phyloP scores from a whole-genome alignment of 2,329 filamentous ascomycete species.

The Allantophomopsis lycopodina region DNA sequence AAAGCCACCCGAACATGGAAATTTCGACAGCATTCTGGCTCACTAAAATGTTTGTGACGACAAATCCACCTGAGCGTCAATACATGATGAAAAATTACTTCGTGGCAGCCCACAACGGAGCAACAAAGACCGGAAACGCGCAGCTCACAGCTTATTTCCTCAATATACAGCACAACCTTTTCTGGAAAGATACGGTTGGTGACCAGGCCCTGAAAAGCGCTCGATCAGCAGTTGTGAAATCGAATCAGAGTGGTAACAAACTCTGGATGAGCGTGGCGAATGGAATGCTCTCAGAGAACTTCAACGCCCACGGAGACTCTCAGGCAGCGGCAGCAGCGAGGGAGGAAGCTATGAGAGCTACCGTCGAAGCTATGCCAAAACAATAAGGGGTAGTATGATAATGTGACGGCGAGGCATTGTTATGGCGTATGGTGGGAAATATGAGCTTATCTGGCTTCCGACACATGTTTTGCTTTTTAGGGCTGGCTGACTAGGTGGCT shows the following conservation, averaged over 20 bases:
- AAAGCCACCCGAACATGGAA: constrained; percentile 56
- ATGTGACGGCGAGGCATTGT: too few relatives aligned
- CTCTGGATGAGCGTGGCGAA: constrained; percentile 73
- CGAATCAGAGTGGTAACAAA: constrained; percentile 54
- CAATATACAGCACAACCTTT: constrained; percentile 69
- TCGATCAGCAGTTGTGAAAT: constrained; percentile 53
- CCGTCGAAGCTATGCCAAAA: too few relatives aligned
- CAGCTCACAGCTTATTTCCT: constrained; percentile 75
- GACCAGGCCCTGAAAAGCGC: constrained; percentile 69
- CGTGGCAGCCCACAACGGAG: constrained; percentile 55
- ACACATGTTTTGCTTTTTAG: too few relatives aligned
- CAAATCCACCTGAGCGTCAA: constrained; percentile 49
- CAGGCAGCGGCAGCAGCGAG: constrained; percentile 31
- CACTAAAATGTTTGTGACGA: constrained; percentile 53
- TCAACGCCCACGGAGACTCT: constrained; percentile 56
- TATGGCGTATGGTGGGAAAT: too few relatives aligned
- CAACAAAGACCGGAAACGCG: constrained; percentile 57
- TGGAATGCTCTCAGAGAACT: constrained; percentile 62
- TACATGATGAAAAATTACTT: constrained; percentile 70
- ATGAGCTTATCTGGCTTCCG: too few relatives aligned
- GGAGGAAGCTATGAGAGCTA: constrained; percentile 22
- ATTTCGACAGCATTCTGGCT: constrained; percentile 69
- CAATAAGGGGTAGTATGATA: too few relatives aligned
- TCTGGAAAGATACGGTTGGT: constrained; percentile 46
- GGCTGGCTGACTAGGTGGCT: too few relatives aligned